Conservation (phyloP, 768 basidiomycete genomes). For the Boletus tomentosulus region DNA sequence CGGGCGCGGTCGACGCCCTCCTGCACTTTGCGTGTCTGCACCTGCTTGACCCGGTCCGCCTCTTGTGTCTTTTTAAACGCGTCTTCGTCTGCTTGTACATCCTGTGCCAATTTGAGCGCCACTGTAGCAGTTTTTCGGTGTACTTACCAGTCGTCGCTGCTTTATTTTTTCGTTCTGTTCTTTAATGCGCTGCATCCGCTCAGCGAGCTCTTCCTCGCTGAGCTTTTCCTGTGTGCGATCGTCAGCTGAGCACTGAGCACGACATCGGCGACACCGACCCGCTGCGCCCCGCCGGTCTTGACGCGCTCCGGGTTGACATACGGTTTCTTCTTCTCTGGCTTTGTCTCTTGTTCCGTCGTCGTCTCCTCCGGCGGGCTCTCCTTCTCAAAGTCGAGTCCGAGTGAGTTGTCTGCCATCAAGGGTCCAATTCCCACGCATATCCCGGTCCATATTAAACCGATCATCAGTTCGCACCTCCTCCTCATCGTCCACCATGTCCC, state of each 20-base stretch:
- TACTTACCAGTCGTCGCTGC: slow-evolving; percentile 55
- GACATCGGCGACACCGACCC: slow-evolving; percentile 40
- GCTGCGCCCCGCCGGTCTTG: slow-evolving; percentile 73
- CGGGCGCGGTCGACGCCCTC: slow-evolving; percentile 64
- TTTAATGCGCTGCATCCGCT: slow-evolving; percentile 65
- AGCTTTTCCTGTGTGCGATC: slow-evolving; percentile 54
- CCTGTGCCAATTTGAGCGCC: slow-evolving; percentile 38
- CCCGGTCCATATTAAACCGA: slow-evolving; percentile 11
- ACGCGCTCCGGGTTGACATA: slow-evolving; percentile 83
- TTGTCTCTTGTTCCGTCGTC: slow-evolving; percentile 4
- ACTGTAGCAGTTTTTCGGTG: neutral
- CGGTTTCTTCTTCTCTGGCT: slow-evolving; percentile 58
- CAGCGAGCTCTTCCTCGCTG: slow-evolving; percentile 60
- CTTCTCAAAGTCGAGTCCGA: slow-evolving; percentile 66
- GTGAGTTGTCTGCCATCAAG: slow-evolving; percentile 53
- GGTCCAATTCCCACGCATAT: slow-evolving; percentile 20
- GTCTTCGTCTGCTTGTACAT: slow-evolving; percentile 77
- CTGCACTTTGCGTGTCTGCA: slow-evolving; percentile 61
- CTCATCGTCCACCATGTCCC: slow-evolving; percentile 62
- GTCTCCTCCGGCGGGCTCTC: slow-evolving; percentile 10
- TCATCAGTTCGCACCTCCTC: neutral
- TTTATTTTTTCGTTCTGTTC: slow-evolving; percentile 77
- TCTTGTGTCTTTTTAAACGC: slow-evolving; percentile 72
- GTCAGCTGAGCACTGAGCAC: slow-evolving; percentile 10
- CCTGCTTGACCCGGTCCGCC: slow-evolving; percentile 54